These are phyloP conservation scores for Zhuliangozyma parablackwelliae DNA, from an alignment of 1,139 yeast species.

Conservation along the genomic window DNA sequence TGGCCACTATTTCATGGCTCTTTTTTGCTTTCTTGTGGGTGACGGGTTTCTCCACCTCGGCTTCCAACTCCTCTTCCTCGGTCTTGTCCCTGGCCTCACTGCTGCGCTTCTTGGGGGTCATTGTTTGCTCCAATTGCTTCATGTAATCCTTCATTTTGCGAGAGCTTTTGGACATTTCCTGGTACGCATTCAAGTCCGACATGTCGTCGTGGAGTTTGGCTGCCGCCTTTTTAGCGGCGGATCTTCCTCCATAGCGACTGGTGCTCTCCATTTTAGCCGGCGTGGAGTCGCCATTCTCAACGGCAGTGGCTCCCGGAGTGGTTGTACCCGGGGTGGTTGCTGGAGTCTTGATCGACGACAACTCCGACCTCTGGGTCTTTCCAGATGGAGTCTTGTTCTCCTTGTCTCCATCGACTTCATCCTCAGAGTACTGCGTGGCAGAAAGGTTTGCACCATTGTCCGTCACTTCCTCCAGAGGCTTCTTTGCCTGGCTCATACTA, in stretches of 20 bases:
- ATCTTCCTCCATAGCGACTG: conserved; percentile 21
- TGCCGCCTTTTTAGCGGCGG: conserved; percentile 67
- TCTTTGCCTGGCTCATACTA: conserved; percentile 21
- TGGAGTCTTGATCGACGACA: not conserved
- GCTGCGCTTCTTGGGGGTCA: conserved; percentile 9
- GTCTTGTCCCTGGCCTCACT: not conserved
- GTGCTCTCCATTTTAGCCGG: no score
- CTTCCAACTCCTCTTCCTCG: not conserved
- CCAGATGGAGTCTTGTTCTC: no score
- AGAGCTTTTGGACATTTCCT: conserved; percentile 39
- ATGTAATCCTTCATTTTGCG: conserved; percentile 36
- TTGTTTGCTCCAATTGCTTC: conserved; percentile 25
- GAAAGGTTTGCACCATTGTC: not conserved
- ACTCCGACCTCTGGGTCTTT: not conserved
- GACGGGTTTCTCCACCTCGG: conserved; percentile 1
- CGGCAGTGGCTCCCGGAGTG: no score
- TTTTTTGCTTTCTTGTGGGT: conserved; percentile 9
- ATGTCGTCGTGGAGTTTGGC: conserved; percentile 64
- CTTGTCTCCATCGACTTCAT: not conserved
- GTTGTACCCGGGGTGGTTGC: no score
- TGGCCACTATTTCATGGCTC: conserved; percentile 30
- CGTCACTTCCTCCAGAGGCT: not conserved
- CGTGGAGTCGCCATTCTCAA: no score
- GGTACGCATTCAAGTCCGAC: conserved; percentile 60
- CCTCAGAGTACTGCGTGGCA: conserved; percentile 1